A percentile compares a stretch with the other conserved stretches of the same genome.
phyloP scores from a whole-genome alignment of 1,139 yeast genomes.

The Geotrichum fermentans region DNA sequence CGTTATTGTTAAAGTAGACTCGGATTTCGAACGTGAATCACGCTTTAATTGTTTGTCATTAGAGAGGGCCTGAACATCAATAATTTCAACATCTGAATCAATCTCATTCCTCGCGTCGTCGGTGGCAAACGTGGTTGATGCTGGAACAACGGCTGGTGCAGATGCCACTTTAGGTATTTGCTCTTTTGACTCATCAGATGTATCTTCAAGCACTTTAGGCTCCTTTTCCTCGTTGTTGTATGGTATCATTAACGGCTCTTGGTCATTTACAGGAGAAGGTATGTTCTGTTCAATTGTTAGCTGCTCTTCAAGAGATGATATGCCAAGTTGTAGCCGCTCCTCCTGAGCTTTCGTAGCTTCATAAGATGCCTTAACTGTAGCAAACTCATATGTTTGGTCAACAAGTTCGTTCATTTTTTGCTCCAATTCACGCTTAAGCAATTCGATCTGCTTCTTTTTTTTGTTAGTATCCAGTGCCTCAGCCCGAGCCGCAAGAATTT shows the following conservation, averaged over 20 bases:
- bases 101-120: background rate
- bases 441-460: conserved; percentile 15
- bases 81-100: conserved; percentile 16
- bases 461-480: conserved; percentile 7
- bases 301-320: conserved; percentile 8
- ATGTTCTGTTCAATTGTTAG: background rate
- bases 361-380: conserved; percentile 7
- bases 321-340: background rate
- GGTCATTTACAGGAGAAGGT: background rate
- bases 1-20: no score
- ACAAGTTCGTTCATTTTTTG: conserved; percentile 22
- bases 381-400: conserved; percentile 10
- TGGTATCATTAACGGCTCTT: background rate
- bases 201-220: background rate
- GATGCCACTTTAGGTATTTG: no score
- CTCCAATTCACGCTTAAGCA: conserved; percentile 18
- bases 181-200: no score
- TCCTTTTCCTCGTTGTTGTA: background rate
- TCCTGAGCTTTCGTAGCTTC: conserved; percentile 13
- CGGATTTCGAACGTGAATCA: no score
- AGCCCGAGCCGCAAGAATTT: background rate
- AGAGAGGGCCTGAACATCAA: conserved; percentile 6
- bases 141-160: background rate
- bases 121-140: background rate
- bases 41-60: background rate